These are phyloP conservation scores for Verticillium alfalfae DNA, from an alignment of 2,329 filamentous ascomycete species.

Conservation along the genomic window DNA sequence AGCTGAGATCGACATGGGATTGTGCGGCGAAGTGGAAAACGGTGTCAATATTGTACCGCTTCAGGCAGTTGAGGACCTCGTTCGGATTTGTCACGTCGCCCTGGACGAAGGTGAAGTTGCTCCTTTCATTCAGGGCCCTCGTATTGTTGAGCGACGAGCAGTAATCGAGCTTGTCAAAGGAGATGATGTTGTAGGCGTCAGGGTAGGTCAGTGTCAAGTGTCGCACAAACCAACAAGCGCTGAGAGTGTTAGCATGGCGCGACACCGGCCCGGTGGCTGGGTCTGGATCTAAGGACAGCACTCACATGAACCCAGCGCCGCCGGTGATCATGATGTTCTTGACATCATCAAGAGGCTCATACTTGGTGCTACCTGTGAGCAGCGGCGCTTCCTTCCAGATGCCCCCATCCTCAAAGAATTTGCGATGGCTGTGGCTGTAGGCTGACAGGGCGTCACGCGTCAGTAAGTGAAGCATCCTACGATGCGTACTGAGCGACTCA, in stretches of 20 bases:
- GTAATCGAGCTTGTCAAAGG: constrained; percentile 81
- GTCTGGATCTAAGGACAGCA: not conserved
- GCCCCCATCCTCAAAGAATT: constrained; percentile 53
- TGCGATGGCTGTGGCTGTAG: constrained; percentile 21
- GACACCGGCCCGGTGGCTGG: not conserved
- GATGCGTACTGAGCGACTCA: not conserved
- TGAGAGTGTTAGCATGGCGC: constrained; percentile 22
- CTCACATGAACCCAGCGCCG: constrained; percentile 80
- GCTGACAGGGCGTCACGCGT: constrained; percentile 2
- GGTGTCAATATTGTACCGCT: constrained; percentile 69
- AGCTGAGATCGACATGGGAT: constrained; percentile 77
- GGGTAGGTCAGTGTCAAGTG: constrained; percentile 72
- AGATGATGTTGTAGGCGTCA: constrained; percentile 70
- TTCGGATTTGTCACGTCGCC: constrained; percentile 70
- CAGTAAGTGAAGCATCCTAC: not conserved
- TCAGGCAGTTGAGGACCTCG: constrained; percentile 66
- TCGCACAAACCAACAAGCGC: constrained; percentile 77
- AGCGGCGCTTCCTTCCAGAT: constrained; percentile 69
- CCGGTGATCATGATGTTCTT: constrained; percentile 82
- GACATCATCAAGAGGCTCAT: constrained; percentile 61
- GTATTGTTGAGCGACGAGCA: constrained; percentile 79
- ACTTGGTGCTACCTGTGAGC: constrained; percentile 64
- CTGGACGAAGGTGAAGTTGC: constrained; percentile 75
- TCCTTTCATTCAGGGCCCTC: constrained; percentile 56
- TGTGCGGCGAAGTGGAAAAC: constrained; percentile 84